These are phyloP conservation scores for Pseudozyma flocculosa DNA, from an alignment of 1,284 basidiomycete genomes.

Conservation along the genomic window DNA sequence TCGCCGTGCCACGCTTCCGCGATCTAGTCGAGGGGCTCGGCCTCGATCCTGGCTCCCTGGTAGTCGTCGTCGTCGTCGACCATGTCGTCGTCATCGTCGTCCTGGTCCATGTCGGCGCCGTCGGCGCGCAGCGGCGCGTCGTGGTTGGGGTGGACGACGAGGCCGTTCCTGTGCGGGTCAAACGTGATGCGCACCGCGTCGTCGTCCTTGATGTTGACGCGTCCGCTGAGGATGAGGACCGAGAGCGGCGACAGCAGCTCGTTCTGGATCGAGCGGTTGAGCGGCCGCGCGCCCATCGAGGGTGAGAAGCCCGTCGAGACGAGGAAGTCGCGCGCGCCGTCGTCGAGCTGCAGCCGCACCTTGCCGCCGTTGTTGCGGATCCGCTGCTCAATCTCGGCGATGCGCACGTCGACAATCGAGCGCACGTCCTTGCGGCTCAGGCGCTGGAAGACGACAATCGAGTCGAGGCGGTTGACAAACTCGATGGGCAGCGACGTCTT, in stretches of 20 bases:
- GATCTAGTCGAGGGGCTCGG: constrained; percentile 47
- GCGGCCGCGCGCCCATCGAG: constrained; percentile 70
- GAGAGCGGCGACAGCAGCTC: constrained; percentile 92
- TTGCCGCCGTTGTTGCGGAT: constrained; percentile 72
- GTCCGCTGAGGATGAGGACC: constrained; percentile 79
- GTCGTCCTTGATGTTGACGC: constrained; percentile 76
- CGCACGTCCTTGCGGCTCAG: constrained; percentile 62
- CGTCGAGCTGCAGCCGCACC: constrained; percentile 75
- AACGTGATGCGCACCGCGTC: constrained; percentile 76
- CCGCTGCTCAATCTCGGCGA: constrained; percentile 69
- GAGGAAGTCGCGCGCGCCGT: constrained; percentile 77
- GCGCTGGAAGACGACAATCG: constrained; percentile 64
- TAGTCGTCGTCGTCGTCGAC: constrained; percentile 55
- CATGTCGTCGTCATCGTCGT: constrained; percentile 48
- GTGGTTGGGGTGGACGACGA: constrained; percentile 84
- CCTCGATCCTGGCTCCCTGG: constrained; percentile 24
- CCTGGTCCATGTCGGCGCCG: constrained; percentile 36
- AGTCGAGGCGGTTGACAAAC: constrained; percentile 63
- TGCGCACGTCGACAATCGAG: constrained; percentile 63
- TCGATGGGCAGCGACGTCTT: constrained; percentile 63
- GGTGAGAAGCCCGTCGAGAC: constrained; percentile 62
- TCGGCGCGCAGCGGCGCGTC: constrained; percentile 31
- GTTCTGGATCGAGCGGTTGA: constrained; percentile 87
- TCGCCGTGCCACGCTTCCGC: too few relatives aligned
- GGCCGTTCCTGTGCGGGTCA: constrained; percentile 78